These are phyloP conservation scores for Raffaelea deltoideospora DNA, from an alignment of 2,329 filamentous ascomycete species.

Conservation along the genomic window DNA sequence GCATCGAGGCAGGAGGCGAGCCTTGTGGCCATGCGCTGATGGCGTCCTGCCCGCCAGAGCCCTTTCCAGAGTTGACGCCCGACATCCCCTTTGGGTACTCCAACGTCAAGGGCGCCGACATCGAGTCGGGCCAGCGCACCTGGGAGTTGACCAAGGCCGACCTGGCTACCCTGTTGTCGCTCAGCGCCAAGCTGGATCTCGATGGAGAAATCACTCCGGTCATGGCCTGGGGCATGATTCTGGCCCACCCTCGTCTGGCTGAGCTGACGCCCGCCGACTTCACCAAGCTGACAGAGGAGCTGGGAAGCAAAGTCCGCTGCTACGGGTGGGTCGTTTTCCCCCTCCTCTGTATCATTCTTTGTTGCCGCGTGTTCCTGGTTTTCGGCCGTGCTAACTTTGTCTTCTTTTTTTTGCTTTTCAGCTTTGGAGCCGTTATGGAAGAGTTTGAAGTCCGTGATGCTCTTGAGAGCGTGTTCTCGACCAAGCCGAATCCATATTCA, in stretches of 20 bases:
- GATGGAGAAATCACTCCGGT: conserved; percentile 89
- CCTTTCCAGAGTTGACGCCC: conserved; percentile 31
- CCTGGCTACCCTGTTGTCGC: conserved; percentile 65
- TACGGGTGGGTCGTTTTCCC: conserved; percentile 59
- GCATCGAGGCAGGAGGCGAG: conserved; percentile 43
- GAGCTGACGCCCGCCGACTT: conserved; percentile 57
- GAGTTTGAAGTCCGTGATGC: conserved; percentile 64
- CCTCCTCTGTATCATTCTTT: conserved; percentile 1
- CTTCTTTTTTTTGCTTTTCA: conserved; percentile 13
- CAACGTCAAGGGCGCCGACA: conserved; percentile 15
- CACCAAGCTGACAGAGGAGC: conserved; percentile 52
- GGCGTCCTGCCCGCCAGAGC: conserved; percentile 72
- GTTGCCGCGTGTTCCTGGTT: too few relatives aligned
- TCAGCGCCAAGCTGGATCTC: conserved; percentile 68
- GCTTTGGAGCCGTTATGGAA: conserved; percentile 49
- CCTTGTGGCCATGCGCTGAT: conserved; percentile 85
- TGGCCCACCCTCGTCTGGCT: conserved; percentile 52
- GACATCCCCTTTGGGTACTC: conserved; percentile 37
- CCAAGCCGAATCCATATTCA: conserved; percentile 26
- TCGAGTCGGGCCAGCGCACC: conserved; percentile 49
- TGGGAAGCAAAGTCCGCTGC: conserved; percentile 71
- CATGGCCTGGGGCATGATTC: conserved; percentile 81
- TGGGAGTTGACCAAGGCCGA: conserved; percentile 57
- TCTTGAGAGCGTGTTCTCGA: conserved; percentile 52
- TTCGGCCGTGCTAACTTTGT: neutral